These are phyloP conservation scores for Grosmannia serpens DNA, from an alignment of 2,329 filamentous ascomycete genomes.

Conservation along the genomic window DNA sequence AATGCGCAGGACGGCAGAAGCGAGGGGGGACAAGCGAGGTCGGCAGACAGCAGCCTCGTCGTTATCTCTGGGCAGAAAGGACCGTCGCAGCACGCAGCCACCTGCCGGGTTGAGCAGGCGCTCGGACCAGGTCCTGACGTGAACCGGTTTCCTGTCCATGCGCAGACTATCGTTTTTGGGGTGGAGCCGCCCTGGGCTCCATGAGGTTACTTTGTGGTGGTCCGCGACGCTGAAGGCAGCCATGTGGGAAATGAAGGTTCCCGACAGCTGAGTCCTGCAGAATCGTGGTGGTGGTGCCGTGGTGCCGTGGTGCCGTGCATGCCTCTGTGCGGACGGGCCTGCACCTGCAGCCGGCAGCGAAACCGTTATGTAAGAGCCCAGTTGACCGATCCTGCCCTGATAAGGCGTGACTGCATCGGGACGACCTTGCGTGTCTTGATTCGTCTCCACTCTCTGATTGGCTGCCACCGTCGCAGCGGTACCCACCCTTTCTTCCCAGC, in stretches of 20 bases:
- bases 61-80: neutral
- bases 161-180: neutral
- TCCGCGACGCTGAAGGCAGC: neutral
- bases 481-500: neutral
- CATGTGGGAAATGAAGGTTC: too few relatives aligned
- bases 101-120: neutral
- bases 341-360: too few relatives aligned
- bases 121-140: conserved; percentile 1
- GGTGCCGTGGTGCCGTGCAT: neutral
- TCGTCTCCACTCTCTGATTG: neutral
- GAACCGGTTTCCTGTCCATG: neutral
- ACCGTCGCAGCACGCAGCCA: neutral
- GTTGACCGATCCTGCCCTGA: neutral
- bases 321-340: too few relatives aligned
- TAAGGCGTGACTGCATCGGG: neutral
- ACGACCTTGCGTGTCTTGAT: neutral
- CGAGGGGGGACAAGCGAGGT: neutral
- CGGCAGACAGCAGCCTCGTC: neutral
- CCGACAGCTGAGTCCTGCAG: neutral
- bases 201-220: neutral
- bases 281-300: neutral
- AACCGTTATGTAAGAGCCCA: neutral
- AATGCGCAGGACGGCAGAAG: neutral
- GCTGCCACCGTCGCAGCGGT: neutral
- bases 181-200: neutral